Evolutionary conservation across 2,329 filamentous ascomycete genomes (phyloP).

Genomic region (Ophiocordyceps camponoti-floridani): DNA sequence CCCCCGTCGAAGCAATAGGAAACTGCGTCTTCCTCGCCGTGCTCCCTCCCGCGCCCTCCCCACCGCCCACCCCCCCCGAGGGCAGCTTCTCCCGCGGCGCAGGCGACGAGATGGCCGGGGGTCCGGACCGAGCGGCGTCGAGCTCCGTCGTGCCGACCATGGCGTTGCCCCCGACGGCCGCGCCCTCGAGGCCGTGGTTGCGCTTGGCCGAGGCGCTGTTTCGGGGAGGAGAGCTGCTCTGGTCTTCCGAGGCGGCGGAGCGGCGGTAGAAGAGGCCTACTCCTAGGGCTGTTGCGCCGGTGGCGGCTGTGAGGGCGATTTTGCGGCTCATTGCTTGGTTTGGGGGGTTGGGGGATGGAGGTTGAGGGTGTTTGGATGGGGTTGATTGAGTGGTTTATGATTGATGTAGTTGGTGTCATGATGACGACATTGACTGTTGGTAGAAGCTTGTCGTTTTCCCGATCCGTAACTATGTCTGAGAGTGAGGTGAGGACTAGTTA

Average conservation of each 20-base stretch:
- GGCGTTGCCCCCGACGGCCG: slow-evolving; percentile 13
- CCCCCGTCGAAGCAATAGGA: neutral
- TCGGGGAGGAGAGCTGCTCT: neutral
- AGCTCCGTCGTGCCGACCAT: slow-evolving; percentile 13
- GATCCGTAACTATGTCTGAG: too few species aligned
- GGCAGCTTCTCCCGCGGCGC: slow-evolving; percentile 14
- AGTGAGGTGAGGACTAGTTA: neutral
- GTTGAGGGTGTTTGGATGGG: neutral
- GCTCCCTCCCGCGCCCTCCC: slow-evolving; percentile 10
- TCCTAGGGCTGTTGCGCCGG: neutral
- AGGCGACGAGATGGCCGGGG: slow-evolving; percentile 6
- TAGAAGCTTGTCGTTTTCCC: neutral
- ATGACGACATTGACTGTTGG: neutral
- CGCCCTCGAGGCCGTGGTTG: slow-evolving; percentile 12
- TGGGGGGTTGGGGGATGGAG: neutral
- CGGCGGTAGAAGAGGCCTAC: neutral
- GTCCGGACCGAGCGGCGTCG: slow-evolving; percentile 2
- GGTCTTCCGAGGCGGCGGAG: neutral
- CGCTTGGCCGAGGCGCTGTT: slow-evolving; percentile 10
- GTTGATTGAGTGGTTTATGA: neutral
- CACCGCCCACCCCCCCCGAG: slow-evolving; percentile 14
- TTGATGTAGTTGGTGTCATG: neutral
- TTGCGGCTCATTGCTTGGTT: neutral
- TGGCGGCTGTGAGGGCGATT: slow-evolving; percentile 1
- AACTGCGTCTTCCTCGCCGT: slow-evolving; percentile 12